These are phyloP conservation scores for Mallotus japonicus DNA, from an alignment of 441 rosid genomes.

Conservation along the genomic window DNA sequence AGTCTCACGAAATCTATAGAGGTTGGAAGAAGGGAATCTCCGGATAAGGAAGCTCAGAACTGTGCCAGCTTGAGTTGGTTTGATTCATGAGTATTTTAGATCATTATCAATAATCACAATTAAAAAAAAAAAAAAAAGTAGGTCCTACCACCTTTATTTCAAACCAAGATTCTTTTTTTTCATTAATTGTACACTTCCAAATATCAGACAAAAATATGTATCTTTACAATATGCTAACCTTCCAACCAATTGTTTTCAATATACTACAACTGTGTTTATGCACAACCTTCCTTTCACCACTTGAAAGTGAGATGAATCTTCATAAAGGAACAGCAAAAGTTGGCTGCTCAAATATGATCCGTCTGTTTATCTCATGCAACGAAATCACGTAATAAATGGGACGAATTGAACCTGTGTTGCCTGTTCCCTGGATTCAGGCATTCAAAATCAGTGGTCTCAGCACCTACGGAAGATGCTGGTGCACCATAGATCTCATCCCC, in stretches of 20 bases:
- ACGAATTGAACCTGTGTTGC: constrained; percentile 62
- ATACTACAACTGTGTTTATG: constrained; percentile 41
- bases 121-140: neutral
- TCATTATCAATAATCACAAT: neutral
- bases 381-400: constrained; percentile 74
- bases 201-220: constrained; percentile 33
- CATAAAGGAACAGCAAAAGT: constrained; percentile 10
- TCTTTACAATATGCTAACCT: constrained; percentile 48
- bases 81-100: neutral
- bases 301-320: constrained; percentile 23
- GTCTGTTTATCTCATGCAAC: constrained; percentile 46
- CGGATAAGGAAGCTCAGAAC: neutral
- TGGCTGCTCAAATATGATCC: neutral
- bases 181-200: constrained; percentile 32
- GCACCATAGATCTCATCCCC: constrained; percentile 49
- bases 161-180: constrained; percentile 14
- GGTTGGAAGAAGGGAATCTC: neutral
- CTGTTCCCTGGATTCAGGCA: constrained; percentile 58
- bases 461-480: constrained; percentile 41
- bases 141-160: constrained; percentile 30
- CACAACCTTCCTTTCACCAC: constrained; percentile 28
- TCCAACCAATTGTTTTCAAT: constrained; percentile 36
- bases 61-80: neutral
- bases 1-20: neutral
- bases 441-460: constrained; percentile 49